phyloP scores from a whole-genome alignment of 371 early-diverging fungal species.

The Rhizopus arrhizus region DNA sequence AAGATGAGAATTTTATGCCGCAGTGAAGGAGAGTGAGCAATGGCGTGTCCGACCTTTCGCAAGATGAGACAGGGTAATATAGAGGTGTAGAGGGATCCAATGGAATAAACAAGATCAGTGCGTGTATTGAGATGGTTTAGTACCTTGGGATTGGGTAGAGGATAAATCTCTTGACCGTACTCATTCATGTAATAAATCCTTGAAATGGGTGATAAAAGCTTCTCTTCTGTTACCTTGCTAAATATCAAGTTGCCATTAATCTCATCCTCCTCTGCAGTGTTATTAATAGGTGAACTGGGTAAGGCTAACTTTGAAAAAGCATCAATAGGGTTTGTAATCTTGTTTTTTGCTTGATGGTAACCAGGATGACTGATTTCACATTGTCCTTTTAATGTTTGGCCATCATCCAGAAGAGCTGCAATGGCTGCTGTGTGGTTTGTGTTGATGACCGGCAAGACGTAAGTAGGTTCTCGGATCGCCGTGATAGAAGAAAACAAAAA shows the following conservation, averaged over 20 bases:
- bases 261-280: conserved; percentile 3
- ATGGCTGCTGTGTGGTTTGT: conserved; percentile 66
- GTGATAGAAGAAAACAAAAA: conserved; percentile 69
- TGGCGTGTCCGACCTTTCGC: conserved; percentile 65
- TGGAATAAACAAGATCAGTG: conserved; percentile 64
- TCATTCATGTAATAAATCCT: conserved; percentile 72
- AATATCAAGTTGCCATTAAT: conserved; percentile 54
- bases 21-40: conserved; percentile 56
- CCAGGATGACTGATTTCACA: conserved; percentile 74
- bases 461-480: conserved; percentile 62
- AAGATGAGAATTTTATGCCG: conserved; percentile 67
- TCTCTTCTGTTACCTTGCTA: conserved; percentile 48
- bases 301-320: conserved; percentile 47
- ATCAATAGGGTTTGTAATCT: conserved; percentile 46
- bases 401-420: conserved; percentile 65
- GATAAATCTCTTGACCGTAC: conserved; percentile 72
- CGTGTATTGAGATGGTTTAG: conserved; percentile 53
- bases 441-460: conserved; percentile 66
- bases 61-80: conserved; percentile 72
- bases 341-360: conserved; percentile 9
- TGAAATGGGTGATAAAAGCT: conserved; percentile 59
- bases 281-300: conserved; percentile 27
- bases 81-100: conserved; percentile 77
- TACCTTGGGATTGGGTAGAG: conserved; percentile 65
- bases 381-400: conserved; percentile 61